These are phyloP conservation scores for Astrothelium subdiscretum DNA, from an alignment of 495 filamentous ascomycete species.

Conservation along the genomic window DNA sequence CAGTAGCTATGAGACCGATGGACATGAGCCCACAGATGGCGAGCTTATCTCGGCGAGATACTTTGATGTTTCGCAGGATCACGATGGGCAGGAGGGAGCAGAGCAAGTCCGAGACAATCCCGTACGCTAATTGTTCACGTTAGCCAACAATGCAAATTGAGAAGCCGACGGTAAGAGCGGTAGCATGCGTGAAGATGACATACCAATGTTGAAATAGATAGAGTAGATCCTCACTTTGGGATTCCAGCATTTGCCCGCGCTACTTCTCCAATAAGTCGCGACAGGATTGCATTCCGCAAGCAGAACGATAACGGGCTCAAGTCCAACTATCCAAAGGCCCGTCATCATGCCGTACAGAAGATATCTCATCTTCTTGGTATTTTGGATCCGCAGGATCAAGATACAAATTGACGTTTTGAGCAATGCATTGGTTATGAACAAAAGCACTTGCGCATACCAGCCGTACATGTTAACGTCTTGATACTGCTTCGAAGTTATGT, in stretches of 20 bases:
- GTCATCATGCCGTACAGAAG: slow-evolving; percentile 14
- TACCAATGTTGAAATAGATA: slow-evolving; percentile 22
- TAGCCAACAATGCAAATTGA: background rate
- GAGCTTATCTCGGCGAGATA: slow-evolving; percentile 15
- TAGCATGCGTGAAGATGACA: background rate
- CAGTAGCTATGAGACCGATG: background rate
- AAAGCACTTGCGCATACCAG: slow-evolving; percentile 10
- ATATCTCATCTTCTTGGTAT: slow-evolving; percentile 8
- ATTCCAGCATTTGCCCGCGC: slow-evolving; percentile 12
- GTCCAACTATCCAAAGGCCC: slow-evolving; percentile 8
- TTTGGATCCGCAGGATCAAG: slow-evolving; percentile 10
- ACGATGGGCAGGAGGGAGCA: slow-evolving; percentile 21
- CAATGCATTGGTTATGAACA: slow-evolving; percentile 19
- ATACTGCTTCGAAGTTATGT: slow-evolving; percentile 11
- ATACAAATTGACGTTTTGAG: slow-evolving; percentile 23
- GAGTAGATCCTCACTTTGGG: slow-evolving; percentile 18
- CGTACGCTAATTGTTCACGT: slow-evolving; percentile 14
- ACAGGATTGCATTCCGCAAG: background rate
- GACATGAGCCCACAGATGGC: slow-evolving; percentile 17
- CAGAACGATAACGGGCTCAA: background rate
- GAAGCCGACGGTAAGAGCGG: background rate
- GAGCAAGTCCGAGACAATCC: slow-evolving; percentile 21
- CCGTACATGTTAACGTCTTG: slow-evolving; percentile 14
- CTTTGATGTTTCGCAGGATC: slow-evolving; percentile 19
- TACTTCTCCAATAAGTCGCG: background rate